Evolutionary conservation across 805 yeast genomes (phyloP).

Genomic region (Metschnikowia dekortorum): DNA sequence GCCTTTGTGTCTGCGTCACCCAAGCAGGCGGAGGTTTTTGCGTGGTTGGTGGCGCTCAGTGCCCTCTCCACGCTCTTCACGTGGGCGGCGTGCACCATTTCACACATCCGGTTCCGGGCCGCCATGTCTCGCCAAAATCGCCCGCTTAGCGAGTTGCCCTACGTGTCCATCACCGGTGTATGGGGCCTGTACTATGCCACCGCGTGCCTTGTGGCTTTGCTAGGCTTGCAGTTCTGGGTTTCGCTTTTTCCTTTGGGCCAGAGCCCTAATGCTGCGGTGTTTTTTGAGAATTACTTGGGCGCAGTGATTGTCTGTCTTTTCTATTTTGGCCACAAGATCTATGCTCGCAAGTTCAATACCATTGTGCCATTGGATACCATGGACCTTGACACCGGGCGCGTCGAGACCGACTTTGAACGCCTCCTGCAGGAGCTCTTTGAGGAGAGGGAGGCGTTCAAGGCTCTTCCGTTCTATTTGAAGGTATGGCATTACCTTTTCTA

Average conservation of each 20-base stretch:
- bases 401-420: constrained; percentile 20
- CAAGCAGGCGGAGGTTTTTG: constrained; percentile 31
- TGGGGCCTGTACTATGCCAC: constrained; percentile 25
- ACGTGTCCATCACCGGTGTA: constrained; percentile 45
- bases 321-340: constrained; percentile 23
- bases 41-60: constrained; percentile 40
- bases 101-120: constrained; percentile 38
- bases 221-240: constrained; percentile 26
- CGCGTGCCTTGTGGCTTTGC: constrained; percentile 19
- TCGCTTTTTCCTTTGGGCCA: constrained; percentile 24
- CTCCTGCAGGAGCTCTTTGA: constrained; percentile 21
- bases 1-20: constrained; percentile 41
- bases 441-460: constrained; percentile 13
- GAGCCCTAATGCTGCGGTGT: constrained; percentile 17
- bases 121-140: constrained; percentile 40
- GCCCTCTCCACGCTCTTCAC: constrained; percentile 41
- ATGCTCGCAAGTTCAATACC: constrained; percentile 17
- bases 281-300: constrained; percentile 26
- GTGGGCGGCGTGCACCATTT: constrained; percentile 38
- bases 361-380: constrained; percentile 19
- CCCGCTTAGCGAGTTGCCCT: constrained; percentile 48
- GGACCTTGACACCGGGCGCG: constrained; percentile 26
- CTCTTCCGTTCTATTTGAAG: constrained; percentile 15
- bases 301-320: constrained; percentile 21
- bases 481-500: constrained; percentile 15